Conservation (phyloP, 495 filamentous ascomycete species). For the Neurospora sp. region DNA sequence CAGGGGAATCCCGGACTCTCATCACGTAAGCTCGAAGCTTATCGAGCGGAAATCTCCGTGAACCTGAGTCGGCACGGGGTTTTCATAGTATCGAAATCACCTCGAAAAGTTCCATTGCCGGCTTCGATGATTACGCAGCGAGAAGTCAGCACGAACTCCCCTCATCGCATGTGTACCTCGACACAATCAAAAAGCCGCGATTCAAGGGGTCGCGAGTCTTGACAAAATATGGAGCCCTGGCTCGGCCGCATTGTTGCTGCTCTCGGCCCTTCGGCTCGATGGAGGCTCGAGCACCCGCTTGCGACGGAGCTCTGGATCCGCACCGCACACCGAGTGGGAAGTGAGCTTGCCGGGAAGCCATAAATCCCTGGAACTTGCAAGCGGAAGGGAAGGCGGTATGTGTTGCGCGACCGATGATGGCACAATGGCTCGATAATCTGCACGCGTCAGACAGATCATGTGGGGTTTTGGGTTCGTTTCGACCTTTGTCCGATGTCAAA, state of each 20-base stretch:
- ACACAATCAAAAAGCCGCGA: neutral
- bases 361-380: neutral
- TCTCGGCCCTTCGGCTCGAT: neutral
- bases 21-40: neutral
- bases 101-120: neutral
- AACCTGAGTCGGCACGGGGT: neutral
- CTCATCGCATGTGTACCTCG: neutral
- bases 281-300: neutral
- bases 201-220: neutral
- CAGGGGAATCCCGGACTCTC: neutral
- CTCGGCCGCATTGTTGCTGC: neutral
- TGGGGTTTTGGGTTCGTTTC: neutral
- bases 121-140: neutral
- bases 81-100: neutral
- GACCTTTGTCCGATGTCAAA: neutral
- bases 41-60: neutral
- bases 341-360: neutral
- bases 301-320: neutral
- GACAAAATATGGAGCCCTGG: neutral
- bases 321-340: neutral
- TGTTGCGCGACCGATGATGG: neutral
- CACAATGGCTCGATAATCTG: neutral
- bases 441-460: neutral
- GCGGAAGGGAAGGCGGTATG: neutral
- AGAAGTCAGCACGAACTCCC: neutral